These are phyloP conservation scores for Taxillus chinensis DNA, from an alignment of 164 flowering plant genomes.

Conservation along the genomic window DNA sequence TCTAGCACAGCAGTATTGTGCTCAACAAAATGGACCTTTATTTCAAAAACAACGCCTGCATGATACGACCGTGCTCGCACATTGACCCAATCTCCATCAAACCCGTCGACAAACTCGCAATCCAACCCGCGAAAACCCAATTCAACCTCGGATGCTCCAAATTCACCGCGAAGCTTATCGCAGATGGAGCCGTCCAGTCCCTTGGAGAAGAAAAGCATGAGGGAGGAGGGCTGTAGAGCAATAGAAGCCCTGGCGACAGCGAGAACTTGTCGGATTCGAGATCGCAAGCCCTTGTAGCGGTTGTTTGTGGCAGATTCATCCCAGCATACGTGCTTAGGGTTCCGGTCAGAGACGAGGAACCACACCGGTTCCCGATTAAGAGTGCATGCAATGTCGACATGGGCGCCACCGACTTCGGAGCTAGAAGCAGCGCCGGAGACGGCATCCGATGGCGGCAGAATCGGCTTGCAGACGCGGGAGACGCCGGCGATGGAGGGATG, in stretches of 20 bases:
- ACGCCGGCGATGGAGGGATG: slow-evolving; percentile 60
- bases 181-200: slow-evolving; percentile 31
- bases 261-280: slow-evolving; percentile 34
- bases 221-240: slow-evolving; percentile 44
- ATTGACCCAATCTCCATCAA: slow-evolving; percentile 52
- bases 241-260: slow-evolving; percentile 35
- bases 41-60: slow-evolving; percentile 37
- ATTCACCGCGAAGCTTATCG: slow-evolving; percentile 32
- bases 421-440: slow-evolving; percentile 4
- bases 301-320: slow-evolving; percentile 16
- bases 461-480: slow-evolving; percentile 78
- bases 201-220: slow-evolving; percentile 68
- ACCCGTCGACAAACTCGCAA: slow-evolving; percentile 28
- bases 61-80: slow-evolving; percentile 33
- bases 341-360: slow-evolving; percentile 83
- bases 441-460: slow-evolving; percentile 21
- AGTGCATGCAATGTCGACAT: slow-evolving; percentile 74
- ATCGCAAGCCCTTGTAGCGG: slow-evolving; percentile 34
- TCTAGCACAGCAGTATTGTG: slow-evolving; percentile 8
- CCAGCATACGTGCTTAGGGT: slow-evolving; percentile 69
- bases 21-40: slow-evolving; percentile 25
- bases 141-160: slow-evolving; percentile 38
- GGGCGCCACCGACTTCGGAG: slow-evolving; percentile 22
- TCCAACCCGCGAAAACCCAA: slow-evolving; percentile 23
- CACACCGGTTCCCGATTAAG: slow-evolving; percentile 56